Percentiles rank a stretch among this genome's conserved stretches.
Conservation (phyloP, 2,329 filamentous ascomycete genomes). For the Monilinia fructicola region DNA sequence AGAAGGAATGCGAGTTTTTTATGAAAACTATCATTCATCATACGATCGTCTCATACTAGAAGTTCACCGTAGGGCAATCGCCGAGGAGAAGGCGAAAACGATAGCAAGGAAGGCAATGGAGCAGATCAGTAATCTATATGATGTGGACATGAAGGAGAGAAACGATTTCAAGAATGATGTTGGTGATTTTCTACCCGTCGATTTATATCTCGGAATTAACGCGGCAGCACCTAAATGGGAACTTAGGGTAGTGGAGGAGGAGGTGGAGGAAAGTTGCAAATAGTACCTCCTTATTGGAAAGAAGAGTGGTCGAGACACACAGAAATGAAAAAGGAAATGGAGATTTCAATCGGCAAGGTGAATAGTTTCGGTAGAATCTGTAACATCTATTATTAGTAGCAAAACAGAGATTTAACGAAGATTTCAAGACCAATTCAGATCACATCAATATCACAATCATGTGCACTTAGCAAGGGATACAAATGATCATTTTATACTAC, state of each 20-base stretch:
- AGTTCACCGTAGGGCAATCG: slow-evolving; percentile 69
- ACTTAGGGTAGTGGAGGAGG: slow-evolving; percentile 29
- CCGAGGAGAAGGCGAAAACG: slow-evolving; percentile 70
- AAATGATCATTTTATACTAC: not conserved
- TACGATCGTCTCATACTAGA: slow-evolving; percentile 86
- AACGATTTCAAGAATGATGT: slow-evolving; percentile 79
- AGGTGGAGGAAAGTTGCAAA: slow-evolving; percentile 26
- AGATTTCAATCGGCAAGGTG: not conserved
- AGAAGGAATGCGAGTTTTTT: slow-evolving; percentile 74
- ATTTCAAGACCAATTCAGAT: not conserved
- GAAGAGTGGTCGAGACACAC: slow-evolving; percentile 34
- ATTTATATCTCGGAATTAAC: slow-evolving; percentile 80
- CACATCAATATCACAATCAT: not conserved
- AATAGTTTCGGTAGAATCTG: too few species aligned
- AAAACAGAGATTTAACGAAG: not conserved
- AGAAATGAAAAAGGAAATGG: slow-evolving; percentile 10
- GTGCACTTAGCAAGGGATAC: not conserved
- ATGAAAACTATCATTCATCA: slow-evolving; percentile 79
- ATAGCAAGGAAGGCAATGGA: slow-evolving; percentile 77
- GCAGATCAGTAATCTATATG: slow-evolving; percentile 71
- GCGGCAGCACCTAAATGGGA: slow-evolving; percentile 42
- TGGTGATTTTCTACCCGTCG: slow-evolving; percentile 81
- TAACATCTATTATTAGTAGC: not conserved
- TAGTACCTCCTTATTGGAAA: slow-evolving; percentile 33
- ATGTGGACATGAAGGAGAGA: slow-evolving; percentile 69